Conservation (phyloP, 768 basidiomycete species). For the Chlorophyllum brunneum region DNA sequence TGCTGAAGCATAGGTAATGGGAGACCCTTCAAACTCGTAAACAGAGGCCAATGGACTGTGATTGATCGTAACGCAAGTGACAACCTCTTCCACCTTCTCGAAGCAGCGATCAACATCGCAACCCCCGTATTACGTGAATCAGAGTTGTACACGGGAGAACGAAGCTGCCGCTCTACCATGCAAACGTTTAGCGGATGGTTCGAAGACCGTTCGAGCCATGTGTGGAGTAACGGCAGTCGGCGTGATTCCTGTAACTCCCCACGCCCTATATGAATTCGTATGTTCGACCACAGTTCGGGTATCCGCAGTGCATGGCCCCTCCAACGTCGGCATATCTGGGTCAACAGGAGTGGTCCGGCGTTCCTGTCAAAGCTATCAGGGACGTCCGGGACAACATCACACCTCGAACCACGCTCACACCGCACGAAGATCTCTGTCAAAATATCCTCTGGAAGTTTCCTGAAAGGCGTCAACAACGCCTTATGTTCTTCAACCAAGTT, state of each 20-base stretch:
- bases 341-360: conserved; percentile 12
- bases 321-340: conserved; percentile 14
- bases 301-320: conserved; percentile 8
- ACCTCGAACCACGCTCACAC: conserved; percentile 4
- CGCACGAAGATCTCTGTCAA: conserved; percentile 7
- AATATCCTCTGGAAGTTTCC: conserved; percentile 5
- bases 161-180: conserved; percentile 8
- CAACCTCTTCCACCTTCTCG: conserved; percentile 7
- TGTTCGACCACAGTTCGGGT: conserved; percentile 11
- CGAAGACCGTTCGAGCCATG: conserved; percentile 10
- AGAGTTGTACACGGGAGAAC: conserved; percentile 6
- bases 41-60: conserved; percentile 8
- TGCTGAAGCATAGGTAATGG: conserved; percentile 1
- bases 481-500: conserved; percentile 10
- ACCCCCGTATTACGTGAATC: conserved; percentile 10
- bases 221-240: conserved; percentile 7
- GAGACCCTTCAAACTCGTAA: conserved; percentile 1
- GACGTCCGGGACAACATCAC: conserved; percentile 9
- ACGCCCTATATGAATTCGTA: conserved; percentile 10
- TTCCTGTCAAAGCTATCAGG: conserved; percentile 11
- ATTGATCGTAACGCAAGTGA: conserved; percentile 6
- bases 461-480: conserved; percentile 5
- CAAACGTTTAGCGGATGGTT: conserved; percentile 10
- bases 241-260: conserved; percentile 12
- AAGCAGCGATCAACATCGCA: conserved; percentile 2